Evolutionary conservation across 179 eudicot species (phyloP).

Genomic region (Beta corolliflora): DNA sequence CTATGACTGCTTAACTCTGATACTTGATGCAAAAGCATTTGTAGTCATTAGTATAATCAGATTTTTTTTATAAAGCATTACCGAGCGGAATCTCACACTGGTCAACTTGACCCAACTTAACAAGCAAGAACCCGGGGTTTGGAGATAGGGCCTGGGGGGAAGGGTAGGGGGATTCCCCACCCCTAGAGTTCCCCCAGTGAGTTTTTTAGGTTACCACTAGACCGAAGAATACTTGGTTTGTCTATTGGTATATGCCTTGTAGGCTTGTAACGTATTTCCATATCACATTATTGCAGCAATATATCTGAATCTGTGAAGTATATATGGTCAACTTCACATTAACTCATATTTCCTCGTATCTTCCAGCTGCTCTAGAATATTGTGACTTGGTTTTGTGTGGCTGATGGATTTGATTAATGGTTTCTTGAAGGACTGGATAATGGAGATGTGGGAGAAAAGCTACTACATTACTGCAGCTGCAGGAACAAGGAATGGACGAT

Average conservation of each 20-base stretch:
- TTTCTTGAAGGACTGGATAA: conserved; percentile 57
- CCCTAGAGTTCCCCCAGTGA: too few species aligned
- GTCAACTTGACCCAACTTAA: too few species aligned
- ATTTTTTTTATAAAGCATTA: not conserved
- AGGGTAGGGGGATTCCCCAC: too few species aligned
- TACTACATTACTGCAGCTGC: conserved; percentile 61
- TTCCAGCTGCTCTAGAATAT: not conserved
- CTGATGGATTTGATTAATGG: not conserved
- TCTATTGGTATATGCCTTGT: not conserved
- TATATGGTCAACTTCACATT: not conserved
- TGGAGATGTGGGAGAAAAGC: conserved; percentile 67
- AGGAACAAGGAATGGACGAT: conserved; percentile 50
- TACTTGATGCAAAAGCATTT: not conserved
- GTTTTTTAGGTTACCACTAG: too few species aligned
- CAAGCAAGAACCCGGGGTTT: too few species aligned
- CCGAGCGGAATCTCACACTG: too few species aligned
- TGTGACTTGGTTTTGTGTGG: not conserved
- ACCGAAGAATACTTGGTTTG: too few species aligned
- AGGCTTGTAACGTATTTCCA: too few species aligned
- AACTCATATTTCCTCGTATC: not conserved
- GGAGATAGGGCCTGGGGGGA: too few species aligned
- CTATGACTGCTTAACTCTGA: not conserved
- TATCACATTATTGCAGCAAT: not conserved
- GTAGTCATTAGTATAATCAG: not conserved
- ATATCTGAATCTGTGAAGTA: not conserved